Conservation (phyloP, 306 rosid species). For the Citrullus amarus region DNA sequence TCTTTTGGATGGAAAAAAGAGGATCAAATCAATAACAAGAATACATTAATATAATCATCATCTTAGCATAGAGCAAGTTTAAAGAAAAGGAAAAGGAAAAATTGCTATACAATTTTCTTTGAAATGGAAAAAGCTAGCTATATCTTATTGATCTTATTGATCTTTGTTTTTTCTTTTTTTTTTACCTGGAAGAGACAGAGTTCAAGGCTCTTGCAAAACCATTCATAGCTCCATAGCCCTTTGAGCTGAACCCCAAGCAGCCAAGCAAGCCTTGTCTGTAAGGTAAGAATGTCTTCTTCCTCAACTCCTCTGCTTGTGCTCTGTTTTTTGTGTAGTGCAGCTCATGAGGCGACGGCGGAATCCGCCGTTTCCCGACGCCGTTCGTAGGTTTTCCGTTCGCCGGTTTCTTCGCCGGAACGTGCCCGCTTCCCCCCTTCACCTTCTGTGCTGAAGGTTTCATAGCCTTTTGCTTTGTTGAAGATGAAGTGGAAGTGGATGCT, state of each 20-base stretch:
- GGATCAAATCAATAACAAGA: conserved; percentile 4
- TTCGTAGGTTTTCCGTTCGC: conserved; percentile 45
- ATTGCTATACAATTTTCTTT: conserved; percentile 25
- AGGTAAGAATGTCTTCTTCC: conserved; percentile 88
- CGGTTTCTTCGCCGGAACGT: conserved; percentile 31
- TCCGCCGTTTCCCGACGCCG: conserved; percentile 71
- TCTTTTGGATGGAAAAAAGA: background rate
- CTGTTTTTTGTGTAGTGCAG: conserved; percentile 78
- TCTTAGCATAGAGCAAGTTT: conserved; percentile 5
- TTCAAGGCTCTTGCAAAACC: conserved; percentile 91
- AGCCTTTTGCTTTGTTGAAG: background rate
- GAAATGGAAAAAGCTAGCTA: background rate
- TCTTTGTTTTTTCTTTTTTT: background rate
- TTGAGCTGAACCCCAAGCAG: conserved; percentile 88
- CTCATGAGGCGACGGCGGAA: conserved; percentile 79
- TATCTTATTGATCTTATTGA: background rate
- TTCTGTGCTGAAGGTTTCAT: conserved; percentile 12
- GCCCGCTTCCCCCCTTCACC: conserved; percentile 14
- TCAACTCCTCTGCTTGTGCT: conserved; percentile 87
- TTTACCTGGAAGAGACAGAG: conserved; percentile 89
- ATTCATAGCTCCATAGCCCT: conserved; percentile 91
- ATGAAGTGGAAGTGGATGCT: background rate
- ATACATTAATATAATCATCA: conserved; percentile 9
- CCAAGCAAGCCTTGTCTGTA: conserved; percentile 86
- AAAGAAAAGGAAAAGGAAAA: background rate